Conservation (phyloP, 768 basidiomycete genomes). For the Lenzites betulinus region DNA sequence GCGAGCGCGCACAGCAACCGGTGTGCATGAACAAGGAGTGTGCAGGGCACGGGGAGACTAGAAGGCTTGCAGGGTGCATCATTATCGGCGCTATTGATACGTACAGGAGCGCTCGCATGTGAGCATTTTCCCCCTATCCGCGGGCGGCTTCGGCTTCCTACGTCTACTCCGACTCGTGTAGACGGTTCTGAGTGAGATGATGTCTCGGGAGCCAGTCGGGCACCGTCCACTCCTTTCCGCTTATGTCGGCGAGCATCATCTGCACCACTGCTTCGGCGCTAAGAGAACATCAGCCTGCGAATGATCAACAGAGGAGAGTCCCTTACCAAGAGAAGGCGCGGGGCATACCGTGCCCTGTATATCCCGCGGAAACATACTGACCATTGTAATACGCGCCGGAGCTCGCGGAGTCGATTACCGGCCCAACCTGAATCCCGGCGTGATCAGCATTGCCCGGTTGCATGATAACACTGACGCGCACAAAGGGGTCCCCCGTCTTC, state of each 20-base stretch:
- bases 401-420: conserved; percentile 42
- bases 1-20: no score
- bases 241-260: conserved; percentile 57
- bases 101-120: no score
- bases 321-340: conserved; percentile 69
- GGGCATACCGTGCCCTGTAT: conserved; percentile 81
- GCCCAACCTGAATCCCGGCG: conserved; percentile 54
- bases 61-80: no score
- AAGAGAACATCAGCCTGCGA: conserved; percentile 1
- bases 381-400: conserved; percentile 44
- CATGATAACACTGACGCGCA: conserved; percentile 36
- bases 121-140: no score
- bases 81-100: no score
- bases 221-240: conserved; percentile 44
- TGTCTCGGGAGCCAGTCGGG: conserved; percentile 65
- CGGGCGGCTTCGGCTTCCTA: no score
- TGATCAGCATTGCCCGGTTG: not conserved
- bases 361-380: conserved; percentile 75
- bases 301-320: not conserved
- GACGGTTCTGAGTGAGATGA: conserved; percentile 30
- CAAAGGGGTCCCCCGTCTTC: conserved; percentile 61
- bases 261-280: conserved; percentile 65
- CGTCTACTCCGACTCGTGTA: conserved; percentile 1
- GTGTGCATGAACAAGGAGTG: no score
- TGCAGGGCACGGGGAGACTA: no score